Base-by-base conservation (phyloP, 805 yeast genomes). In the Torulaspora quercuum region DNA sequence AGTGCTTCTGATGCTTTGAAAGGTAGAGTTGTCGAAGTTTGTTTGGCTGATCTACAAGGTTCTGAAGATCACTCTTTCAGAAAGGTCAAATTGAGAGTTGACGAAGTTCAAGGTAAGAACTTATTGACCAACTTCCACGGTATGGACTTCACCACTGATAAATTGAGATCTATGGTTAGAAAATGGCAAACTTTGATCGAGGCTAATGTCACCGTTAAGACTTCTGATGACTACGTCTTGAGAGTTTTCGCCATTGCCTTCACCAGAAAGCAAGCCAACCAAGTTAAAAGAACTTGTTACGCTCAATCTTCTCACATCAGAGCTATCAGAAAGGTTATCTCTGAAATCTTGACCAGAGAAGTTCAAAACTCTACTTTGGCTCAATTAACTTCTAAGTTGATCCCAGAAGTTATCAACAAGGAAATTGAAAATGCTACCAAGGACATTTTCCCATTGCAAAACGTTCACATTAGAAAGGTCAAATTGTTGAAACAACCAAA, bases 81-180 rank as follows among this genome's bases (percentile, higher is more conserved):
- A 81, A 88, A 90, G 77, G 76, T 90, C 68, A 86, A 83, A 75
- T 85, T 90, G 74, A 88, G 97, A 77, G 95, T 90, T 61, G 97
- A 89, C 65, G 97, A 90, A 76, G 95, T 89, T 60, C 96, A 90
- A 77, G 97, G 97, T 76, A 86, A 87, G 78, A 88, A 89, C 82
- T 79, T 89, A 67, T 79, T 89, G 70, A 89, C 97, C 78, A 90
- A 90, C 94, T 90, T 89, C 94, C 97, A 89, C 80, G 97, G 97
- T 65, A 73, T 90, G 73, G 95, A 88, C 78, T 89, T 90, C 82
- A 89, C 97, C 65, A 77, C 95, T 55, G 97, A 89, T 78, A 90
- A 90, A 79, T 77, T 90, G 68, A 86, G 95, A 77, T 89, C 97
- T 43, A 79, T 90, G 70, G 97, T 89, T 52, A 87, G 97, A 82